phyloP scores from a whole-genome alignment of 805 yeast genomes.

The Nakazawaea ambrosiae region DNA sequence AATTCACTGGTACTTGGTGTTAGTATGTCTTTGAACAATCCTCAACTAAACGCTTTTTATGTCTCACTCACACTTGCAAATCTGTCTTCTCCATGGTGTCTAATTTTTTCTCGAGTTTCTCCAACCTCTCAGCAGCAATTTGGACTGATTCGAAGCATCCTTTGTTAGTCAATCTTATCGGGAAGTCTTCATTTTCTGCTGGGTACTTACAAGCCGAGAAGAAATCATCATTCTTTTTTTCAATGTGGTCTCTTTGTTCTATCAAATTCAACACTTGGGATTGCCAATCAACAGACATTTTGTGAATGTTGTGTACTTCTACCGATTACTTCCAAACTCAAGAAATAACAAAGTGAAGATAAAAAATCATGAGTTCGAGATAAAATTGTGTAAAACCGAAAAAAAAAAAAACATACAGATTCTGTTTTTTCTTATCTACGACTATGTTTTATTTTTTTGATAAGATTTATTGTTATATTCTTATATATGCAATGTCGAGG shows the following conservation, averaged over 20 bases:
- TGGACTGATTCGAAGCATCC: conserved; percentile 3
- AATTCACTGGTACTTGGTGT: conserved; percentile 4
- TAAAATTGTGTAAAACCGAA: no score
- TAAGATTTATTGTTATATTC: no score
- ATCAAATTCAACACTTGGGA: neutral
- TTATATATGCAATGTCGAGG: no score
- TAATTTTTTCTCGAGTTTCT: conserved; percentile 1
- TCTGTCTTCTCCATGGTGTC: conserved; percentile 7
- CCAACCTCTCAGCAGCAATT: conserved; percentile 3
- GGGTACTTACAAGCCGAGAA: conserved; percentile 7
- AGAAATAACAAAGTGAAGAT: no score
- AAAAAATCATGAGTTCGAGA: no score
- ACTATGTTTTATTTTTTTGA: neutral
- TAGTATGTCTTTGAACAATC: neutral
- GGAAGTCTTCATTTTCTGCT: no score
- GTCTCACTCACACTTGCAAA: conserved; percentile 8
- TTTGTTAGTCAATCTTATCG: no score
- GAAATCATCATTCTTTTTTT: conserved; percentile 4
- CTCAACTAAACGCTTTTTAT: neutral
- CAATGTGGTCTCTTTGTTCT: conserved; percentile 4
- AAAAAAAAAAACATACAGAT: no score
- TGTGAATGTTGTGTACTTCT: neutral
- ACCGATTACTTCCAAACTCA: no score
- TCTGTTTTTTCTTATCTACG: no score
- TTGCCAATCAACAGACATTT: conserved; percentile 7